A percentile compares a stretch with the other conserved stretches of the same genome.
These are phyloP conservation scores for Trametes coccinea DNA, from an alignment of 768 basidiomycete species.

Conservation along the genomic window DNA sequence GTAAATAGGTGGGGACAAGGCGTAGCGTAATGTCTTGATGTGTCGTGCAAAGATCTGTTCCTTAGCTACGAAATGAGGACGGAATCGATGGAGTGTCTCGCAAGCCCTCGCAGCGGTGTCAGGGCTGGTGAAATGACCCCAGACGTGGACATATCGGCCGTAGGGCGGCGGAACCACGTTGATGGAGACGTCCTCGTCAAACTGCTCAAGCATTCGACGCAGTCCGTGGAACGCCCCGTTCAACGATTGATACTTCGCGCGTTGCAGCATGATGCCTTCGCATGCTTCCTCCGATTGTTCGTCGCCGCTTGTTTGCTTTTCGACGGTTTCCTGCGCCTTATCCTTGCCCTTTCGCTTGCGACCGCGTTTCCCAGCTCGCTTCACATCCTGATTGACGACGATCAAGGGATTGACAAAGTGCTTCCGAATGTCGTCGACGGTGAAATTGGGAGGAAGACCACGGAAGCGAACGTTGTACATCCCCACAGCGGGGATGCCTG, in stretches of 20 bases:
- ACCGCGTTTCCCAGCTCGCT: neutral
- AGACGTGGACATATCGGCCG: constrained; percentile 47
- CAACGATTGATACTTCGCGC: constrained; percentile 45
- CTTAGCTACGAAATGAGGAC: constrained; percentile 46
- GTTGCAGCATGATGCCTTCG: constrained; percentile 52
- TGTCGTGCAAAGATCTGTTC: constrained; percentile 53
- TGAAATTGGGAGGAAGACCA: constrained; percentile 49
- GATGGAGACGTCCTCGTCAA: constrained; percentile 43
- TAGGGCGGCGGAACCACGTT: constrained; percentile 54
- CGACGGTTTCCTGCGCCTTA: neutral
- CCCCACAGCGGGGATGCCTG: constrained; percentile 59
- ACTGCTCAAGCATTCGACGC: constrained; percentile 37
- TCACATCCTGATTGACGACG: neutral
- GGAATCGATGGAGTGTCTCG: constrained; percentile 46
- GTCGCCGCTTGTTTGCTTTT: neutral
- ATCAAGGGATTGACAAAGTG: constrained; percentile 1
- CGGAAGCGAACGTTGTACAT: constrained; percentile 60
- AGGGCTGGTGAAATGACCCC: constrained; percentile 55
- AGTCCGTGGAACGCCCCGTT: constrained; percentile 40
- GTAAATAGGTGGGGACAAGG: constrained; percentile 41
- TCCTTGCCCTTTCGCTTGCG: neutral
- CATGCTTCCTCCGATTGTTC: constrained; percentile 26
- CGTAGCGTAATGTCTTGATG: constrained; percentile 51
- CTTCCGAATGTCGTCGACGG: constrained; percentile 38
- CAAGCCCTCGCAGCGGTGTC: constrained; percentile 54